Evolutionary conservation across 1,284 basidiomycete species (phyloP).

Genomic region (Irpex sp.): DNA sequence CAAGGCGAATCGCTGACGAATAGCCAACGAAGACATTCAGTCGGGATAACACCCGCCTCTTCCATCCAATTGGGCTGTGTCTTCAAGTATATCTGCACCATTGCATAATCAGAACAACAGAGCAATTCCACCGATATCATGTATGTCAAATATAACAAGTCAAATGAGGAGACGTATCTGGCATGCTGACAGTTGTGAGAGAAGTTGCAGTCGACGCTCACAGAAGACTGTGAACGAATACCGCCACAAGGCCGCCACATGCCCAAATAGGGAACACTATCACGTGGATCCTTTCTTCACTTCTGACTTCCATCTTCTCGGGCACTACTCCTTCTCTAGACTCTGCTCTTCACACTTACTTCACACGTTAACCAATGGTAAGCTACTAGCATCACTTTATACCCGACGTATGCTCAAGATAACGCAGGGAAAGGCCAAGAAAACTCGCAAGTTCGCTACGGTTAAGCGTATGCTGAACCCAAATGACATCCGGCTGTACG

Average conservation of each 20-base stretch:
- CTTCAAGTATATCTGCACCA: neutral
- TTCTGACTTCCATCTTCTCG: neutral
- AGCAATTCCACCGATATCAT: neutral
- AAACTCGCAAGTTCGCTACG: constrained; percentile 91
- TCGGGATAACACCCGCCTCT: neutral
- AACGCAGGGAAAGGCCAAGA: constrained; percentile 85
- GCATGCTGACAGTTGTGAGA: neutral
- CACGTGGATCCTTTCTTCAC: neutral
- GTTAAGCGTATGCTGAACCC: constrained; percentile 97
- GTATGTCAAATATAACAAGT: neutral
- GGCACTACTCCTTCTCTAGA: neutral
- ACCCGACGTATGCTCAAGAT: neutral
- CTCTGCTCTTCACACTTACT: neutral
- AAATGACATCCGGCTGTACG: constrained; percentile 90
- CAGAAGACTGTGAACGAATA: neutral
- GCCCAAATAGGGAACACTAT: neutral
- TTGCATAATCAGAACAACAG: neutral
- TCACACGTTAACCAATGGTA: neutral
- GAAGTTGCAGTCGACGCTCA: neutral
- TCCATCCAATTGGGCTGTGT: neutral
- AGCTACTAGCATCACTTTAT: neutral
- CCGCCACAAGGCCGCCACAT: neutral
- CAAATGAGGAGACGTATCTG: neutral
- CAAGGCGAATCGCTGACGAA: neutral
- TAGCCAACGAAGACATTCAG: neutral